Base-by-base conservation (phyloP, 352 stramenopile genomes). In the Phytophthora nicotianae region DNA sequence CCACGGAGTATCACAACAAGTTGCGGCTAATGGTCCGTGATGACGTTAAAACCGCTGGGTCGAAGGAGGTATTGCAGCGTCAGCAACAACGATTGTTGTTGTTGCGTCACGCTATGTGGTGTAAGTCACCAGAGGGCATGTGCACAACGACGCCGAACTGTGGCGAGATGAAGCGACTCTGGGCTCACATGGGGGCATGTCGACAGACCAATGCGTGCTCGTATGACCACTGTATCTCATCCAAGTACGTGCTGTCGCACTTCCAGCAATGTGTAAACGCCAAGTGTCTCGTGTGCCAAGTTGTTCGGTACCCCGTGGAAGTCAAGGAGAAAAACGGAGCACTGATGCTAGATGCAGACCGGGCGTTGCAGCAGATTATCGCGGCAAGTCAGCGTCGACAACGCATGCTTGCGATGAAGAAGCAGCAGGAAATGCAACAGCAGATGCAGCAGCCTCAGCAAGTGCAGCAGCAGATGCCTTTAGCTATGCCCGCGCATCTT, bases 261-360 rank as follows among this genome's bases (percentile, higher is more conserved):
- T 99, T 99, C 62, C 97, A 99, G 75, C 92, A 98, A 41, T 99
- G 98, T 68, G 97, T 97, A 46, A 98, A 99, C 64, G 68, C 89
- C n/a, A 91, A 97, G 51, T 99, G 97, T 79, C 84, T 97, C 6
- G 97, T 99, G 3, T 99, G 98, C 69, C 93, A 97, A 27, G 93
- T 98, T 16, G 95, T 99, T 17, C 82, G 96, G n/a, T 98, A 98
- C 70, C 96, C 97, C 3, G 98, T 99, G 27, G 95, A 99, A 77
- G 86, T 93, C 48, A 97, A 97, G 57, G 89, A 97, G 68, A 94
- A 93, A 61, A 91, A 89, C 62, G 89, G 87, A 3, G 68, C 73
- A n/a, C 51, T 96, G 19, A 93, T 96, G 72, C 75, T 93, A 23
- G 85, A 94, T 66, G 82, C 83, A 6, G 81, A 91, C 43, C 73